Base-by-base conservation (phyloP, 108 stramenopile species). In the Tribonema minus region DNA sequence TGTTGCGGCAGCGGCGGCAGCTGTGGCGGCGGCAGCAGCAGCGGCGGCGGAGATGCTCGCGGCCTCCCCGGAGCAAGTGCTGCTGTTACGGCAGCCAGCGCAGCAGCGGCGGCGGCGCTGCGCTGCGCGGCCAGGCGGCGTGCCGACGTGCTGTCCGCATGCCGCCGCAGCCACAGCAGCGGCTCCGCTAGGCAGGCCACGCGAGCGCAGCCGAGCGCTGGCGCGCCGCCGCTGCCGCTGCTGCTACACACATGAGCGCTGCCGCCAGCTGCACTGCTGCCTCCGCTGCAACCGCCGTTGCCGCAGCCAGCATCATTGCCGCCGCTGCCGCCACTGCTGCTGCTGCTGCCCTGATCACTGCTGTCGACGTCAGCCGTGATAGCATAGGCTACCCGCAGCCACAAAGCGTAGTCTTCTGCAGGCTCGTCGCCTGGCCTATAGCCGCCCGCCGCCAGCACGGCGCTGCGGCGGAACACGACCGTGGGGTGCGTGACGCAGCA, bases 401-500 rank as follows among this genome's bases (percentile, higher is more conserved):
- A 82, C n/a, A 82, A 30, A 46, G 78, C 78, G 77, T 82, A 82
- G 46, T 82, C 81, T 36, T 82, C 81, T 0, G 79, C 78, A 15
- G 71, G 79, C 61, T 72, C 78, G 28, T 70, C 37, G 2, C 12
- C 37, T 15, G 37, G 64, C 25, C 71, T 34, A 33, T 82, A 82
- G n/a, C 81, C 81, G 26, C 78, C 81, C 1, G 72, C 78, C 27
- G 29, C 60, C 15, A 82, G 26, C 9, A 82, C 72, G 15, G 32
- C 67, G 37, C 35, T 20, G 2, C 71, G 70, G 34, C 81, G 35
- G 30, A 82, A 36, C 60, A 82, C 69, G 9, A 80, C 81, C 26
- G 78, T 80, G 12, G 81, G 81, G 81, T 82, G 81, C 5, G 79
- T 70, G 20, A 82, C 12, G 78, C 77, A 80, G 71, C 81, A 82